Percentiles rank a stretch among this genome's conserved stretches.
Conservation (phyloP, 2,329 filamentous ascomycete genomes). For the Paramyrothecium roridum region DNA sequence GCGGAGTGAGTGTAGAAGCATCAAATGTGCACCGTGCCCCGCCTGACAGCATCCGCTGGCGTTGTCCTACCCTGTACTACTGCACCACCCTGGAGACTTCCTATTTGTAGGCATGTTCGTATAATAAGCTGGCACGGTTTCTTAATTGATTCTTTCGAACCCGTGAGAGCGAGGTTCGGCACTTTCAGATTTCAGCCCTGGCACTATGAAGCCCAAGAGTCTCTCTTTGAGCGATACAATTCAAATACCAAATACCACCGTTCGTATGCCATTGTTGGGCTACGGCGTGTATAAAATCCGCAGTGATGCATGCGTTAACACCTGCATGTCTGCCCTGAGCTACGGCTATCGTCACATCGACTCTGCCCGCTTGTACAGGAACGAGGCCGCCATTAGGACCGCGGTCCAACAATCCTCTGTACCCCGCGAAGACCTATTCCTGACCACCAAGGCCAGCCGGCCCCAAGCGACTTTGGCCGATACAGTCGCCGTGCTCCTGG, state of each 20-base stretch:
- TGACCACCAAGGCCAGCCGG: constrained; percentile 68
- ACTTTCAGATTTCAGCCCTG: no score
- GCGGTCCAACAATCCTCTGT: constrained; percentile 57
- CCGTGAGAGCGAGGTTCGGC: no score
- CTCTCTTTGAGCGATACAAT: constrained; percentile 9
- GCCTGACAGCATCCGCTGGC: no score
- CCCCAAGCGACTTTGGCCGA: constrained; percentile 47
- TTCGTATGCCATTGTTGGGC: constrained; percentile 60
- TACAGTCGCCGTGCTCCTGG: constrained; percentile 55
- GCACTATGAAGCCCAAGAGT: no score
- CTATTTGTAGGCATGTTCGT: no score
- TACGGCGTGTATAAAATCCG: constrained; percentile 69
- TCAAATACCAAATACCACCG: constrained; percentile 15
- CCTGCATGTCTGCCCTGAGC: constrained; percentile 55
- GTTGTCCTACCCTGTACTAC: no score
- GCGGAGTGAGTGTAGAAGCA: no score
- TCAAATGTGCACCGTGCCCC: no score
- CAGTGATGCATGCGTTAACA: constrained; percentile 49
- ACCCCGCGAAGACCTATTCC: constrained; percentile 57
- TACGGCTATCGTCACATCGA: constrained; percentile 63
- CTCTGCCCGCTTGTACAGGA: constrained; percentile 61
- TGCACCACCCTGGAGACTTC: no score
- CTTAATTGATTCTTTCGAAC: no score
- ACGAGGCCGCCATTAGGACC: constrained; percentile 64
- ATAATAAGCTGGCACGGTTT: no score